Evolutionary conservation across 495 filamentous ascomycete genomes (phyloP).

Genomic region (Penicillium antarcticum): DNA sequence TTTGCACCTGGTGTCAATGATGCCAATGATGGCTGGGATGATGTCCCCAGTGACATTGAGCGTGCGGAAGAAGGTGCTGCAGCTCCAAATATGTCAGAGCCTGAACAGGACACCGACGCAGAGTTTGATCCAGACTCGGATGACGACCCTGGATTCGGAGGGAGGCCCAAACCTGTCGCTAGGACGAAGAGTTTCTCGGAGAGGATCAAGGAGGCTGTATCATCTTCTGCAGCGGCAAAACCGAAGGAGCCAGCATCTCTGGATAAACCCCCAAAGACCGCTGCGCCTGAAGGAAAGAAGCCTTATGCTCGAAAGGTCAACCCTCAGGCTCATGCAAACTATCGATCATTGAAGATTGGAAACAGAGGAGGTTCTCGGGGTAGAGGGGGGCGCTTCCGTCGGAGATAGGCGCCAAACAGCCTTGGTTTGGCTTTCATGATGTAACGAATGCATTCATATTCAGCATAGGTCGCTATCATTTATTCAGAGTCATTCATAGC

Average conservation of each 20-base stretch:
- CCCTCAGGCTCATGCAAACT: conserved; percentile 77
- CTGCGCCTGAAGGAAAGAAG: conserved; percentile 43
- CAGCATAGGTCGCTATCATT: conserved; percentile 13
- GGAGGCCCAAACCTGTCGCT: conserved; percentile 16
- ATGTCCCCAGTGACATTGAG: conserved; percentile 16
- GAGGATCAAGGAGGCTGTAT: conserved; percentile 43
- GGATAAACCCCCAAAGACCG: conserved; percentile 26
- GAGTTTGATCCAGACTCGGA: conserved; percentile 24
- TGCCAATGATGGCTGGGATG: conserved; percentile 2
- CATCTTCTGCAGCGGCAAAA: conserved; percentile 12
- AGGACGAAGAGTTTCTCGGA: conserved; percentile 43
- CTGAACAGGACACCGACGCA: conserved; percentile 23
- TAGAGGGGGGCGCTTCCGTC: conserved; percentile 44
- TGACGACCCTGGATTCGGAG: conserved; percentile 32
- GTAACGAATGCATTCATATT: conserved; percentile 30
- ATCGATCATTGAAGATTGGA: conserved; percentile 74
- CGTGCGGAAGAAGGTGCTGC: conserved; percentile 24
- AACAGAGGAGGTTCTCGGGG: conserved; percentile 48
- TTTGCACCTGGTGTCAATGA: conserved; percentile 5
- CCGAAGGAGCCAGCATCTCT: conserved; percentile 30
- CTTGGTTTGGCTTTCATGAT: conserved; percentile 19
- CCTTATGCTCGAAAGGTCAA: conserved; percentile 64
- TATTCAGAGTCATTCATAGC: conserved; percentile 9
- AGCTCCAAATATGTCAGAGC: conserved; percentile 33
- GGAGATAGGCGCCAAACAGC: conserved; percentile 27